phyloP scores from a whole-genome alignment of 2,329 filamentous ascomycete species.

The Talaromyces sp. region DNA sequence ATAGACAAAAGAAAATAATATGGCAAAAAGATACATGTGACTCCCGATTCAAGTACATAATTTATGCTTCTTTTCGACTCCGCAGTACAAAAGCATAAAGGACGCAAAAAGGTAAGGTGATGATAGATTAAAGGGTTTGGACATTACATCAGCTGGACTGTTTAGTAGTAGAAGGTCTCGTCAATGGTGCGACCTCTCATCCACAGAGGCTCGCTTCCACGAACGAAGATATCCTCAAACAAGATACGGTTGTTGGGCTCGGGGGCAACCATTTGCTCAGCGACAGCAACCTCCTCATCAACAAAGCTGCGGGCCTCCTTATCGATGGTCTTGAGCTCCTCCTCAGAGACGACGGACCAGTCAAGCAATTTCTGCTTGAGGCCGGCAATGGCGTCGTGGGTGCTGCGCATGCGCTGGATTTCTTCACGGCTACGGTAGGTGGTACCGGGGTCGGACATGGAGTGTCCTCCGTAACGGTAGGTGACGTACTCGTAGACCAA shows the following conservation, averaged over 20 bases:
- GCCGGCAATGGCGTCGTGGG: conserved; percentile 95
- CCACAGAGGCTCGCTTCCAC: conserved; percentile 80
- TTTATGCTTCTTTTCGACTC: conserved; percentile 11
- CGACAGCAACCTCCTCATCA: conserved; percentile 83
- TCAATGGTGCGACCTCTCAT: conserved; percentile 83
- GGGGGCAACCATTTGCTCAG: conserved; percentile 81
- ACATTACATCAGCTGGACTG: conserved; percentile 1
- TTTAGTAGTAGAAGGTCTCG: conserved; percentile 81
- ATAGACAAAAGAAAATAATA: conserved; percentile 6
- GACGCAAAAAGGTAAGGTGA: neutral
- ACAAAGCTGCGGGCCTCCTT: conserved; percentile 85
- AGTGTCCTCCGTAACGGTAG: conserved; percentile 98
- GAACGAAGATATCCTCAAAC: conserved; percentile 94
- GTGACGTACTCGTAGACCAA: conserved; percentile 98
- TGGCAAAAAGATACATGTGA: conserved; percentile 10
- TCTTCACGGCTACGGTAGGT: conserved; percentile 99
- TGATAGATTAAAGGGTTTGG: neutral
- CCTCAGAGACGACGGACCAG: conserved; percentile 86
- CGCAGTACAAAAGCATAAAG: neutral
- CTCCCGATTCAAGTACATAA: conserved; percentile 11
- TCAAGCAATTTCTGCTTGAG: conserved; percentile 98
- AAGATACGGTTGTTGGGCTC: conserved; percentile 78
- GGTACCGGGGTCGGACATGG: conserved; percentile 98
- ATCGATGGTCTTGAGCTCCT: conserved; percentile 93
- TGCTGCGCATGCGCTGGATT: conserved; percentile 98